Evolutionary conservation across 2,329 filamentous ascomycete genomes (phyloP), one percentile per base, ranked within the genome.

Genomic region (Chrysoporthe puriensis): DNA sequence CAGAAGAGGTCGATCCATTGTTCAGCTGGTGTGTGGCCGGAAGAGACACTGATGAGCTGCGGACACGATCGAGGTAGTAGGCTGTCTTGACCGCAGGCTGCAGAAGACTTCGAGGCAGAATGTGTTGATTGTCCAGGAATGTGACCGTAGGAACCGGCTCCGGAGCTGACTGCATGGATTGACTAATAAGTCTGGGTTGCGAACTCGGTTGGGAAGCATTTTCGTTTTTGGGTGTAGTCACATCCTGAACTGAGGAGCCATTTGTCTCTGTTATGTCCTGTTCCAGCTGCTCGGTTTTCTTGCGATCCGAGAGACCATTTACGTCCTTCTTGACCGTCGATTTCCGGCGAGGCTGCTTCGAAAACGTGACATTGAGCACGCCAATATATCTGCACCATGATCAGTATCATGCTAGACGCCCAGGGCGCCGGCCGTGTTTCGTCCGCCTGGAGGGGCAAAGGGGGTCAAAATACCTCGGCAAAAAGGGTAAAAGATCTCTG

Each of bases 331-430:
- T 87, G 64, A 81, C 78, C 0, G 80, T 83, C 44, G 86, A 88
- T 74, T 84, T 88, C 61, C 87, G 89, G 66, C 93, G 92, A 1
- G 88, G 84, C 67, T 90, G 89, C 77, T 96, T 97, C 62, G 94
- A 93, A 77, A 97, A 97, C 0, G 94, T 97, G 26, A 97, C 95
- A 77, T 97, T 98, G 62, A 99, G 82, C 54, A 99, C 96, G 70
- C 96, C 96, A 74, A 99, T 98, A 74, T 99, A 98, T 76, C 93
- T 97, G 63, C 66, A 71, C 73, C 68, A 42, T 66, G 26, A 73
- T 77, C 72, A 79, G 73, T 64, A 67, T 48, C 16, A 46, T 60
- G 9, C 44, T 40, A 32, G 18, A 13, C 42, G 34, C 14, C 26
- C 56, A 34, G 26, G 9, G 32, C n/a, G 16, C 14, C 26, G 6